A percentile compares a stretch with the other conserved stretches of the same genome.
Evolutionary conservation across 352 stramenopile genomes (phyloP).

Genomic region (Phytophthora sp.): DNA sequence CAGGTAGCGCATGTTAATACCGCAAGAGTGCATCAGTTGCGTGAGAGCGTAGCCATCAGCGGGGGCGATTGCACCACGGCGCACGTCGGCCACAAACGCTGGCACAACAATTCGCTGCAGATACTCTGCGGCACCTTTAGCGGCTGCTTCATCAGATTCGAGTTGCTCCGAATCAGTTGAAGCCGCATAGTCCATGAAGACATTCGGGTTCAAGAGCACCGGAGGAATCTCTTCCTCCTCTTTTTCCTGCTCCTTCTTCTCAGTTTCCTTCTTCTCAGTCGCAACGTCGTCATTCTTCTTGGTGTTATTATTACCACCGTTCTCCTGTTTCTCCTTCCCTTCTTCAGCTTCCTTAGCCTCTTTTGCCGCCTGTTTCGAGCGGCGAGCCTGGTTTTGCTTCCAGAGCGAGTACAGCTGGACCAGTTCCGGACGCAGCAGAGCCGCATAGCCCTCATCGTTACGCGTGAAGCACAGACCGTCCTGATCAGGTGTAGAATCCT

Average conservation of each 20-base stretch:
- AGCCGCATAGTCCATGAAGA: constrained; percentile 90
- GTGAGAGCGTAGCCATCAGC: constrained; percentile 93
- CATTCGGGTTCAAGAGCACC: constrained; percentile 86
- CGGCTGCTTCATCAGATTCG: constrained; percentile 69
- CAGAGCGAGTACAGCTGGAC: constrained; percentile 91
- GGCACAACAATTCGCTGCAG: constrained; percentile 88
- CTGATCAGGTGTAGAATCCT: constrained; percentile 32
- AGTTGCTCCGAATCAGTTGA: constrained; percentile 74
- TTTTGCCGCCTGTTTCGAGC: constrained; percentile 55
- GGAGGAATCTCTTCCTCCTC: constrained; percentile 63
- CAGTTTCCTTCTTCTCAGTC: constrained; percentile 32
- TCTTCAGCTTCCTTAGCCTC: constrained; percentile 57
- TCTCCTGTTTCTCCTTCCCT: constrained; percentile 28
- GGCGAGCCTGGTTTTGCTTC: constrained; percentile 87
- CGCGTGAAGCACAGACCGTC: constrained; percentile 70
- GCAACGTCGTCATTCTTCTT: constrained; percentile 39
- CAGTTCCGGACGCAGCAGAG: constrained; percentile 93
- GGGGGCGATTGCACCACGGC: constrained; percentile 78
- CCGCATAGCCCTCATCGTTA: constrained; percentile 88
- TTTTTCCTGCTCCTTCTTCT: constrained; percentile 44
- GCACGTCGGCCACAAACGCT: constrained; percentile 85
- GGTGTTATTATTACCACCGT: constrained; percentile 13
- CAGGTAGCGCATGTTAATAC: constrained; percentile 98
- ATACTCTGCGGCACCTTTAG: constrained; percentile 82
- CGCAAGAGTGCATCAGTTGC: constrained; percentile 94